Base-by-base conservation (phyloP, 768 basidiomycete genomes). In the Glaciozyma martinii region DNA sequence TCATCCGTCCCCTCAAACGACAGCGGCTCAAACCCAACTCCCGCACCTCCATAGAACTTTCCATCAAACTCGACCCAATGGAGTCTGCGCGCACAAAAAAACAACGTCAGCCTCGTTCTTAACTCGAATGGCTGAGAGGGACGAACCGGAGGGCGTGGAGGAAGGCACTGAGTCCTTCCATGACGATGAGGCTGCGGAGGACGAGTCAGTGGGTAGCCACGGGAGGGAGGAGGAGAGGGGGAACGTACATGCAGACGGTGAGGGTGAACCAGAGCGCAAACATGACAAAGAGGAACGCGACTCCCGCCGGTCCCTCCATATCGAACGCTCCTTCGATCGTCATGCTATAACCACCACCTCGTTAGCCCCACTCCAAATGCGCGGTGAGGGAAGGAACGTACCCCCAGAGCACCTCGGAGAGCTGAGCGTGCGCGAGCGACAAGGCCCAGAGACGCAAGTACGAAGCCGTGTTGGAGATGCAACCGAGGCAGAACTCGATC, bases 401-500 rank as follows among this genome's bases (percentile, higher is more conserved):
- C 73, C 74, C 71, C 74, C 74, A 94, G 63, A 94, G 79, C 60
- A 94, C 91, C 76, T 92, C 92, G 46, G 91, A 94, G 23, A 99
- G 81, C 78, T 98, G 95, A 25, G 95, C 91, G 78, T 99, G 95
- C 16, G 95, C 95, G 59, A 99, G 83, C 30, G 95, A 99, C 10
- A 99, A 83, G 25, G 95, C 95, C 94, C 94, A 98, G 46, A 99
- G 81, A 75, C 94, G 78, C 15, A 78, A 76, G 68, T 79, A 78
- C 7, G 78, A 78, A 15, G 79, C 79, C 25, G 76, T 76, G 70
- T 59, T 63, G n/a, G 59, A 68, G 64, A 62, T 97, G 77, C 94
- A 97, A 10, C 94, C 95, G 42, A 99, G 84, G 76, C 95, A 99
- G 78, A 98, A 99, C 79, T 99, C 95, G 77, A 99, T 97, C 30